Evolutionary conservation across 2,329 filamentous ascomycete species (phyloP).

Genomic region (Pyricularia pennisetigena): DNA sequence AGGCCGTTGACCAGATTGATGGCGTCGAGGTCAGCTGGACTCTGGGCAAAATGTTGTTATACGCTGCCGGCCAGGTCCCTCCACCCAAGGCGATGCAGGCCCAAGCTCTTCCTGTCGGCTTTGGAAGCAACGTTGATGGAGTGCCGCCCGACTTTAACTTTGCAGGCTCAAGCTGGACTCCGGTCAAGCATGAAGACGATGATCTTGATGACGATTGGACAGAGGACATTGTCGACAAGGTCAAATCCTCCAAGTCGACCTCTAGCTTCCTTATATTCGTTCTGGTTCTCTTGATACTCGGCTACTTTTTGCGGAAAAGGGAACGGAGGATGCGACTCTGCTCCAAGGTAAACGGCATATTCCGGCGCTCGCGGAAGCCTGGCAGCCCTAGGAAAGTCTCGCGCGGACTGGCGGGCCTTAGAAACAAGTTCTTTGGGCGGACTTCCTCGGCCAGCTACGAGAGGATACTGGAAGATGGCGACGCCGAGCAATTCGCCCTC

Average conservation of each 20-base stretch:
- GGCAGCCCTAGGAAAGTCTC: constrained; percentile 32
- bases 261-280: constrained; percentile 72
- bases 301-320: constrained; percentile 69
- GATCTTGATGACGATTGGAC: constrained; percentile 45
- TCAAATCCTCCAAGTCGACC: constrained; percentile 53
- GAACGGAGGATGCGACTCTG: constrained; percentile 59
- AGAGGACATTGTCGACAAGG: constrained; percentile 53
- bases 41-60: constrained; percentile 89
- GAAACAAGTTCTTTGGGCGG: constrained; percentile 57
- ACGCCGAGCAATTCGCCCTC: constrained; percentile 68
- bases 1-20: constrained; percentile 85
- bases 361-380: constrained; percentile 31
- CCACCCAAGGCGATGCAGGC: constrained; percentile 41
- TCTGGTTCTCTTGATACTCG: constrained; percentile 57
- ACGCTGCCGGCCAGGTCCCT: constrained; percentile 81
- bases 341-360: constrained; percentile 34
- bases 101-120: constrained; percentile 65
- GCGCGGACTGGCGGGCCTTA: constrained; percentile 32
- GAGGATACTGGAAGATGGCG: constrained; percentile 74
- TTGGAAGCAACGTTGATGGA: constrained; percentile 70
- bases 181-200: constrained; percentile 21
- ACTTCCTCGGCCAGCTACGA: constrained; percentile 53
- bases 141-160: constrained; percentile 75
- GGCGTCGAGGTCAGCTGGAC: constrained; percentile 95
- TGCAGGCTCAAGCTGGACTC: constrained; percentile 50